Percentiles rank a stretch among this genome's conserved stretches.
Evolutionary conservation across 306 rosid genomes (phyloP).

Genomic region (Mimosa bimucronata): DNA sequence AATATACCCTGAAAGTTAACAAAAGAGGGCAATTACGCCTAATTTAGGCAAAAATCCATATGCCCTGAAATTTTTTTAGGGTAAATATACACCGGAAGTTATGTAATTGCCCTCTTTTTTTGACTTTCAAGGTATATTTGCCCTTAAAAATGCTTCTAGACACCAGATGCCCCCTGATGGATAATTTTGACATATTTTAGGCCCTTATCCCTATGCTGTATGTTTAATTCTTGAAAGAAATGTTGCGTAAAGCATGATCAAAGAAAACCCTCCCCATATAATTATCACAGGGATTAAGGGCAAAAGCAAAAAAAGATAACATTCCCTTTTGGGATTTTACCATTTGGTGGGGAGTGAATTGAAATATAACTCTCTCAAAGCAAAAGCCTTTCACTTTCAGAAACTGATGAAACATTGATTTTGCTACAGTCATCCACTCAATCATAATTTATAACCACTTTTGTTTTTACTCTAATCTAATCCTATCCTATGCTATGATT

Average conservation of each 20-base stretch:
- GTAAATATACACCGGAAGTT: no score
- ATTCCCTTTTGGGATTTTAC: slow-evolving; percentile 7
- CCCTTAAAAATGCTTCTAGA: no score
- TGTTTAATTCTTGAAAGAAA: not conserved
- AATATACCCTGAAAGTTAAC: no score
- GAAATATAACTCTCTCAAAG: not conserved
- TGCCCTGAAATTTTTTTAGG: no score
- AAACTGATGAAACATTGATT: slow-evolving; percentile 11
- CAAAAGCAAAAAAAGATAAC: slow-evolving; percentile 22
- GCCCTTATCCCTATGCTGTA: no score
- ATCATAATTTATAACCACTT: slow-evolving; percentile 8
- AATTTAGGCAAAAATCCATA: no score
- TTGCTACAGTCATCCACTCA: slow-evolving; percentile 12
- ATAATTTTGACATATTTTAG: no score
- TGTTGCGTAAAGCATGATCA: not conserved
- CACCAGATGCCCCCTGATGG: no score
- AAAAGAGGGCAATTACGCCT: no score
- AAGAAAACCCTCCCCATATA: not conserved
- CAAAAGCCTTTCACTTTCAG: slow-evolving; percentile 4
- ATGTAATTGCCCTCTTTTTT: no score
- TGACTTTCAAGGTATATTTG: no score
- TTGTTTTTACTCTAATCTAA: not conserved
- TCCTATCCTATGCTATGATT: not conserved
- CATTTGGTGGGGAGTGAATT: not conserved
- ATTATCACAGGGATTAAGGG: slow-evolving; percentile 4